phyloP scores from a whole-genome alignment of 352 stramenopile species.

The Phytophthora megakarya region DNA sequence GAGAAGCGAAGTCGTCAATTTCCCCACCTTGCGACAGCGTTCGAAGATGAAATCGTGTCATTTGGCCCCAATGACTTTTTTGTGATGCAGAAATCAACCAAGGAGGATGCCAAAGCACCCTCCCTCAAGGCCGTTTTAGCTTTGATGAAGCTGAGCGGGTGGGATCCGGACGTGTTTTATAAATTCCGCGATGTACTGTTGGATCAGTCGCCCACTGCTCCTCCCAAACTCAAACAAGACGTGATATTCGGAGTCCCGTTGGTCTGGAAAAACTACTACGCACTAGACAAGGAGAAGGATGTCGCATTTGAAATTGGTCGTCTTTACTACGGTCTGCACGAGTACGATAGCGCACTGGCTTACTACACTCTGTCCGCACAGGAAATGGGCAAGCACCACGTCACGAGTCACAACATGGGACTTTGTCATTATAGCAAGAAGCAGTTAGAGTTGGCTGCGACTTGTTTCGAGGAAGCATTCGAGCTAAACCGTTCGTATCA shows the following conservation, averaged over 20 bases:
- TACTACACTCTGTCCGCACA: slow-evolving; percentile 89
- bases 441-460: slow-evolving; percentile 60
- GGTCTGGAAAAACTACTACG: slow-evolving; percentile 94
- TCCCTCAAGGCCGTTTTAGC: slow-evolving; percentile 89
- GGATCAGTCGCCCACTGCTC: slow-evolving; percentile 75
- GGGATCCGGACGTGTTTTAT: slow-evolving; percentile 96
- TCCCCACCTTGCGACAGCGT: slow-evolving; percentile 74
- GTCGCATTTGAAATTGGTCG: slow-evolving; percentile 91
- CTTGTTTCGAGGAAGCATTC: slow-evolving; percentile 78
- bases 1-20: slow-evolving; percentile 62
- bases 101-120: slow-evolving; percentile 81
- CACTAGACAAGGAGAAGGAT: slow-evolving; percentile 93
- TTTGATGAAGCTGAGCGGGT: slow-evolving; percentile 92
- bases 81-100: slow-evolving; percentile 90
- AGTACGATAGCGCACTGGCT: slow-evolving; percentile 90
- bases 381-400: slow-evolving; percentile 93
- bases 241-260: slow-evolving; percentile 84
- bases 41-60: slow-evolving; percentile 83
- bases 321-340: slow-evolving; percentile 93
- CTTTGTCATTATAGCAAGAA: slow-evolving; percentile 94
- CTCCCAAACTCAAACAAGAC: slow-evolving; percentile 76
- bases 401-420: slow-evolving; percentile 96
- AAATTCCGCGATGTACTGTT: slow-evolving; percentile 94
- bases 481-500: slow-evolving; percentile 72
- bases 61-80: slow-evolving; percentile 97